These are phyloP conservation scores for Casuarina glauca DNA, from an alignment of 306 rosid genomes.

Conservation along the genomic window DNA sequence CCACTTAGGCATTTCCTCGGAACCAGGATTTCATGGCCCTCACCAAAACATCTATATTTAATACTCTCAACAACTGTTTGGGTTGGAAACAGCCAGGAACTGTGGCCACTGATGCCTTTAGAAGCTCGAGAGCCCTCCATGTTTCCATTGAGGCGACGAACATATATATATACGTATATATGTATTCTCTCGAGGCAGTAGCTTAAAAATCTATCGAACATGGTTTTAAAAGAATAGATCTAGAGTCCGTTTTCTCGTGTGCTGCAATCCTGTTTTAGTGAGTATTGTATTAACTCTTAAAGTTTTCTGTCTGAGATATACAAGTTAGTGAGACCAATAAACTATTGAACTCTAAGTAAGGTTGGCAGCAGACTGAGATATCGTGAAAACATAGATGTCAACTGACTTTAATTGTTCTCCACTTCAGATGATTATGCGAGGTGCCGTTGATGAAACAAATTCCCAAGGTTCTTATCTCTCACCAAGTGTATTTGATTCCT, in stretches of 20 bases:
- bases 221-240: not conserved
- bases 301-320: not conserved
- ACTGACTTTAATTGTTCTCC: constrained; percentile 41
- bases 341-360: not conserved
- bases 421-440: constrained; percentile 26
- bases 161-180: not conserved
- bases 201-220: not conserved
- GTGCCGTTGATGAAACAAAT: constrained; percentile 34
- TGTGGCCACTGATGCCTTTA: not conserved
- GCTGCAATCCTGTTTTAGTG: not conserved
- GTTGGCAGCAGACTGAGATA: constrained; percentile 22
- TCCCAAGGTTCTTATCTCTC: constrained; percentile 18
- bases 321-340: not conserved
- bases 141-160: not conserved
- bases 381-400: constrained; percentile 18
- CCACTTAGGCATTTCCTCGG: not conserved
- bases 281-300: not conserved
- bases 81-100: not conserved
- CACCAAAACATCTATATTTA: not conserved
- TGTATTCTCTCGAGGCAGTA: not conserved
- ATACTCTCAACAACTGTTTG: not conserved
- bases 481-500: constrained; percentile 46
- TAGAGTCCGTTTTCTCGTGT: not conserved
- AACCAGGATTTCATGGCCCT: constrained; percentile 6
- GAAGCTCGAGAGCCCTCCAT: not conserved